A percentile compares a stretch with the other conserved stretches of the same genome.
Conservation (phyloP, 257 asterid species). For the Jasminum sambac region DNA sequence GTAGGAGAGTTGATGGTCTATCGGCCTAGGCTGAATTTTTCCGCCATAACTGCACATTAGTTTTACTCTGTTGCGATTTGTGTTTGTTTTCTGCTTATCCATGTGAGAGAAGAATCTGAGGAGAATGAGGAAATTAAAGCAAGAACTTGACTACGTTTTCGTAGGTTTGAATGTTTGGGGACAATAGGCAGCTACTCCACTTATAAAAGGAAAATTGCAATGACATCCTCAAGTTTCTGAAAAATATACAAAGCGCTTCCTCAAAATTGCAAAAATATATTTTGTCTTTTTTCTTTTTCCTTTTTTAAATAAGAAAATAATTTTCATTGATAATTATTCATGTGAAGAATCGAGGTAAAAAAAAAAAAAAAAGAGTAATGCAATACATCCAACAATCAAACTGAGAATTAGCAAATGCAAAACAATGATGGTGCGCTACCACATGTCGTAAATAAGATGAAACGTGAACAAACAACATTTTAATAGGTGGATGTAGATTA, state of each 20-base stretch:
- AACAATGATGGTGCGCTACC: too few species aligned
- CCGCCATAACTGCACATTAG: constrained; percentile 83
- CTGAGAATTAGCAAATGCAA: too few species aligned
- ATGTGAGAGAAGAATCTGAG: constrained; percentile 20
- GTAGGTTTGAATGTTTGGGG: background rate
- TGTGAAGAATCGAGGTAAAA: too few species aligned
- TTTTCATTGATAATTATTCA: too few species aligned
- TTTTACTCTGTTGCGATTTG: constrained; percentile 43
- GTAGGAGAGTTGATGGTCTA: constrained; percentile 58
- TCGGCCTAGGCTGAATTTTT: constrained; percentile 52
- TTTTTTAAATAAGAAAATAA: too few species aligned
- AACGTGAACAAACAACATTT: too few species aligned
- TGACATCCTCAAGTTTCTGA: background rate
- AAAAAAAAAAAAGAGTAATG: too few species aligned
- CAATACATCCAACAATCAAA: too few species aligned
- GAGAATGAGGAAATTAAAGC: background rate
- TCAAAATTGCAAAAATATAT: background rate
- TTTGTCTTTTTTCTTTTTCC: too few species aligned
- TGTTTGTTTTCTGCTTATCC: constrained; percentile 36
- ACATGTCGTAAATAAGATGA: too few species aligned
- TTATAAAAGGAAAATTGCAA: background rate
- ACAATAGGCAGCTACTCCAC: background rate
- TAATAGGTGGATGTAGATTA: too few species aligned
- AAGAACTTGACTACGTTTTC: constrained; percentile 1
- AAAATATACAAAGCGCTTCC: background rate